Evolutionary conservation across 495 filamentous ascomycete species (phyloP).

Genomic region (Peziza echinospora): DNA sequence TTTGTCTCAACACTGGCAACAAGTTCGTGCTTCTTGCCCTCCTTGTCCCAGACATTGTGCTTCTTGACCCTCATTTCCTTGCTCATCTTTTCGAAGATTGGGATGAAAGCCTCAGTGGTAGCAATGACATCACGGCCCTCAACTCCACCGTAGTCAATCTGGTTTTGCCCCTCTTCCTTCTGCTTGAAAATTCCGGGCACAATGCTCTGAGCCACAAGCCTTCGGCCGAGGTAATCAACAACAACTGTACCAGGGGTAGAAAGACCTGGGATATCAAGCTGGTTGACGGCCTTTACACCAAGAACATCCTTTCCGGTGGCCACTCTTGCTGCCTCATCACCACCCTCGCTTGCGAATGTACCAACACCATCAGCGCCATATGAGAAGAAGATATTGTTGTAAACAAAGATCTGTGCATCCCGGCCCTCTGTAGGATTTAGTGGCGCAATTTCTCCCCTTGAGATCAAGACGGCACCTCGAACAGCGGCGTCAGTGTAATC

Average conservation of each 20-base stretch:
- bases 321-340: conserved; percentile 88
- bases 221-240: conserved; percentile 91
- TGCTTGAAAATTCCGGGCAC: conserved; percentile 99
- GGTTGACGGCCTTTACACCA: conserved; percentile 84
- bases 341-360: conserved; percentile 88
- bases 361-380: conserved; percentile 95
- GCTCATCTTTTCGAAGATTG: conserved; percentile 75
- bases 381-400: conserved; percentile 98
- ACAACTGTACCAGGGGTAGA: conserved; percentile 93
- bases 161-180: conserved; percentile 86
- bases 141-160: conserved; percentile 96
- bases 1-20: conserved; percentile 97
- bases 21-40: conserved; percentile 68
- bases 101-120: conserved; percentile 59
- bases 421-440: conserved; percentile 82
- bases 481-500: conserved; percentile 94
- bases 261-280: conserved; percentile 81
- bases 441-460: conserved; percentile 81
- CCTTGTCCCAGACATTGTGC: conserved; percentile 96
- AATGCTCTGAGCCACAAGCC: conserved; percentile 93
- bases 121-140: conserved; percentile 94
- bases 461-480: conserved; percentile 80
- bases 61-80: conserved; percentile 73
- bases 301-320: conserved; percentile 92
- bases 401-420: conserved; percentile 96